Evolutionary conservation across 768 basidiomycete species (phyloP), one percentile per base, ranked within the genome.

Genomic region (Scleroderma citrinum): DNA sequence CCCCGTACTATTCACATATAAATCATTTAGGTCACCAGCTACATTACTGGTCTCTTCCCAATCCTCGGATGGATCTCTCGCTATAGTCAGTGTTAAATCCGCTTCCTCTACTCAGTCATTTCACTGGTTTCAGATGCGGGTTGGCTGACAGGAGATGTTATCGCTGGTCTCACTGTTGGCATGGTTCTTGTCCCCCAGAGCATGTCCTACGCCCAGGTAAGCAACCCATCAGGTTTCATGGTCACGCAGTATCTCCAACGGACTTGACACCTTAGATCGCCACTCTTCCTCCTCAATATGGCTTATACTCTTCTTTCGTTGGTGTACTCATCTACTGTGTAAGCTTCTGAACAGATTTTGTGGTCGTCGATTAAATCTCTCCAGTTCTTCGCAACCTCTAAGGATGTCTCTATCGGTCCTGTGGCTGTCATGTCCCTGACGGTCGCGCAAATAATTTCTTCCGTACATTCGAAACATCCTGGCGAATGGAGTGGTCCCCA

Each of bases 331-430:
- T 84, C 50, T 96, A 94, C 69, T 92, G 86, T 50, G 87, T 88
- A 70, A 39, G 83, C 66, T 8, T 42, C 34, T 45, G 34, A 13
- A 32, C 38, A n/a, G 23, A 3, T 26, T 24, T 6, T 1, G n/a
- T 5, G 12, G 5, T 20, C 17, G 2, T 16, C 0, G 2, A 5
- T 17, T 42, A 12, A 56, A n/a, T 29, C 32, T 37, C 38, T 32
- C 35, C 55, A 91, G 86, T 80, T 96, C 70, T 97, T 98, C 62
- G 95, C 93, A 20, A 98, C 96, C 0, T 91, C 91, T 24, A 97
- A 97, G 68, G 96, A 99, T 73, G 90, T 99, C 36, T 94, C 92
- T n/a, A 98, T 99, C 57, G 96, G 96, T 44, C 96, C 96, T 2
- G 95, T 98, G 57, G 95, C 96, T 7, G 95, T 99, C 63, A 96